phyloP scores from a whole-genome alignment of 2,329 filamentous ascomycete species.

The Ophiocordyceps polyrhachis-furcata region DNA sequence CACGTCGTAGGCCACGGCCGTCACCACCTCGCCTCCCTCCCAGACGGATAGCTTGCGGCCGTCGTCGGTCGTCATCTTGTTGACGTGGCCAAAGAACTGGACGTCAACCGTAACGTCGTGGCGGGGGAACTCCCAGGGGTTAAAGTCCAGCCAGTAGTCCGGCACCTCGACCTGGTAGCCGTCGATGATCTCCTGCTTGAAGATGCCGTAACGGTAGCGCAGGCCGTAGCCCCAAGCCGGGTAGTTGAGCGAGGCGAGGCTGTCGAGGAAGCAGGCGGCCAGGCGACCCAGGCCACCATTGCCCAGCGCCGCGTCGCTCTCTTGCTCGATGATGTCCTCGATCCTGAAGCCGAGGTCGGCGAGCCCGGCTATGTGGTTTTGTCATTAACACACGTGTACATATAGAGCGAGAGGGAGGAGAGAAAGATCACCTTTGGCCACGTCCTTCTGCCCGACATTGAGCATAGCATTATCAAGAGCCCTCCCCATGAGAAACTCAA shows the following conservation, averaged over 20 bases:
- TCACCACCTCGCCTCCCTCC: slow-evolving; percentile 87
- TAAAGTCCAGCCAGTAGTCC: slow-evolving; percentile 98
- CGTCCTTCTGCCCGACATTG: slow-evolving; percentile 75
- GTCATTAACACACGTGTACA: too few species aligned
- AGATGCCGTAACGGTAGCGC: slow-evolving; percentile 91
- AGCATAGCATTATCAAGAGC: slow-evolving; percentile 97
- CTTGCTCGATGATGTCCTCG: slow-evolving; percentile 85
- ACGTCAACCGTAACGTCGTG: slow-evolving; percentile 92
- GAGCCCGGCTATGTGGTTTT: slow-evolving; percentile 48
- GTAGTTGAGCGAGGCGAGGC: slow-evolving; percentile 82
- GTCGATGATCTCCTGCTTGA: slow-evolving; percentile 98
- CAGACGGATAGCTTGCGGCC: slow-evolving; percentile 61
- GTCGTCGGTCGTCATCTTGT: slow-evolving; percentile 52
- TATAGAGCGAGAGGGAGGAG: neutral
- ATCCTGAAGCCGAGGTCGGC: slow-evolving; percentile 85
- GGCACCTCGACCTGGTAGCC: slow-evolving; percentile 97
- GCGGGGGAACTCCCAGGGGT: slow-evolving; percentile 95
- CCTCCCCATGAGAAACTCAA: slow-evolving; percentile 95
- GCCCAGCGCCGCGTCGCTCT: slow-evolving; percentile 88
- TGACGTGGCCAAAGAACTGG: slow-evolving; percentile 82
- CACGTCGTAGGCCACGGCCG: slow-evolving; percentile 85
- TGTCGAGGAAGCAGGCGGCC: slow-evolving; percentile 93
- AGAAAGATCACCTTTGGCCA: slow-evolving; percentile 46
- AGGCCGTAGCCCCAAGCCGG: slow-evolving; percentile 96
- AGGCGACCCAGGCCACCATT: slow-evolving; percentile 91